A percentile compares a stretch with the other conserved stretches of the same genome.
Conservation (phyloP, 1,139 yeast species). For the Lodderomyces oxycetoniae region DNA sequence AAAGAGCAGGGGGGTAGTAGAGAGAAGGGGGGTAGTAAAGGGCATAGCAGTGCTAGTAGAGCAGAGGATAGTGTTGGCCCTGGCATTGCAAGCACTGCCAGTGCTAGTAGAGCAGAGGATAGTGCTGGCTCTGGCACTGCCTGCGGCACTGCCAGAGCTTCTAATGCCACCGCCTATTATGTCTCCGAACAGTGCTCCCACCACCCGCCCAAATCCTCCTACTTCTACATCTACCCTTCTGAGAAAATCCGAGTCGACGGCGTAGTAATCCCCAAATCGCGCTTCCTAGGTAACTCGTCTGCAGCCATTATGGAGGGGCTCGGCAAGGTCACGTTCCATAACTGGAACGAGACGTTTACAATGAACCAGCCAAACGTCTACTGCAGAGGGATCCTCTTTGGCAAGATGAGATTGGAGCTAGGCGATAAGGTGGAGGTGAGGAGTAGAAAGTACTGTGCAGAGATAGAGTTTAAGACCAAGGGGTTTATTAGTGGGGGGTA, state of each 20-base stretch:
- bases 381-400: constrained; percentile 90
- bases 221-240: constrained; percentile 82
- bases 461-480: constrained; percentile 89
- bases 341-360: constrained; percentile 64
- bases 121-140: too few relatives aligned
- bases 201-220: constrained; percentile 97
- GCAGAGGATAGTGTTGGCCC: too few relatives aligned
- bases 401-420: constrained; percentile 80
- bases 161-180: too few relatives aligned
- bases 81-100: too few relatives aligned
- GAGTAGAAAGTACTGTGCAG: constrained; percentile 49
- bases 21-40: too few relatives aligned
- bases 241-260: constrained; percentile 85
- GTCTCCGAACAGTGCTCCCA: constrained; percentile 93
- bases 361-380: constrained; percentile 93
- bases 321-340: constrained; percentile 67
- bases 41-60: too few relatives aligned
- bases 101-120: too few relatives aligned
- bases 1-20: too few relatives aligned
- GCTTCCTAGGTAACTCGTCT: constrained; percentile 89
- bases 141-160: too few relatives aligned
- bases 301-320: constrained; percentile 97
- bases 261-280: constrained; percentile 76
- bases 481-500: constrained; percentile 92
- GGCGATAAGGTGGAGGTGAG: constrained; percentile 84